A percentile compares a stretch with the other conserved stretches of the same genome.
Conservation (phyloP, 179 eudicot species). For the Silene coronaria region DNA sequence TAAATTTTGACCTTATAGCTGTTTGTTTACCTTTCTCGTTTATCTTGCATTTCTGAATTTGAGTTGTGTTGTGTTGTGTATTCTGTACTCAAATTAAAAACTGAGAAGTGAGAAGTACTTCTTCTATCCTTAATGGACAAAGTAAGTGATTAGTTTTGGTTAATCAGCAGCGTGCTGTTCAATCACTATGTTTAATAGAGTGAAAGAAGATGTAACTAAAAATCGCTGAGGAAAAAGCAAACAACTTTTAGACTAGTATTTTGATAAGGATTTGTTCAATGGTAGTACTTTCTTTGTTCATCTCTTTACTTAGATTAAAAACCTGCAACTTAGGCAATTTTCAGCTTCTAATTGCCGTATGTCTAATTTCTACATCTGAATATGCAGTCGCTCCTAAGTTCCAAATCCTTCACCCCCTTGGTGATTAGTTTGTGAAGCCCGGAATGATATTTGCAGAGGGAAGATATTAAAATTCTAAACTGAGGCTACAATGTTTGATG, state of each 20-base stretch:
- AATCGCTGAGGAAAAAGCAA: constrained; percentile 17
- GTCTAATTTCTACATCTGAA: constrained; percentile 10
- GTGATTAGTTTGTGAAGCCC: constrained; percentile 54
- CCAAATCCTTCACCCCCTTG: constrained; percentile 42
- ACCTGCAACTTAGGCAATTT: not conserved
- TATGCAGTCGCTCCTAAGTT: constrained; percentile 17
- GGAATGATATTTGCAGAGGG: constrained; percentile 23
- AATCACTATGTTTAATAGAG: not conserved
- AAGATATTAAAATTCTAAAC: constrained; percentile 21
- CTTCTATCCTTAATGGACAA: not conserved
- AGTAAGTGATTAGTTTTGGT: not conserved
- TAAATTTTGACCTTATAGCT: not conserved
- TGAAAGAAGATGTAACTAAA: not conserved
- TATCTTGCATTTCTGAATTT: constrained; percentile 1
- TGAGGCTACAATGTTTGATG: constrained; percentile 81
- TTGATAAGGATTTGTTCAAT: constrained; percentile 12
- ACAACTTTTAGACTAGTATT: not conserved
- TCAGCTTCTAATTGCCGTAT: not conserved
- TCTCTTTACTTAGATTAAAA: constrained; percentile 22
- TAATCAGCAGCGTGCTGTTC: not conserved
- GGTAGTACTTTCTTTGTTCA: not conserved
- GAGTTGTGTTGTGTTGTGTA: not conserved
- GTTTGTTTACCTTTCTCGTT: not conserved
- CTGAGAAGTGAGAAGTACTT: not conserved
- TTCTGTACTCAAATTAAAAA: not conserved